Percentiles rank a stretch among this genome's conserved stretches.
phyloP scores from a whole-genome alignment of 805 yeast species.

The Grigorovia jiainica region DNA sequence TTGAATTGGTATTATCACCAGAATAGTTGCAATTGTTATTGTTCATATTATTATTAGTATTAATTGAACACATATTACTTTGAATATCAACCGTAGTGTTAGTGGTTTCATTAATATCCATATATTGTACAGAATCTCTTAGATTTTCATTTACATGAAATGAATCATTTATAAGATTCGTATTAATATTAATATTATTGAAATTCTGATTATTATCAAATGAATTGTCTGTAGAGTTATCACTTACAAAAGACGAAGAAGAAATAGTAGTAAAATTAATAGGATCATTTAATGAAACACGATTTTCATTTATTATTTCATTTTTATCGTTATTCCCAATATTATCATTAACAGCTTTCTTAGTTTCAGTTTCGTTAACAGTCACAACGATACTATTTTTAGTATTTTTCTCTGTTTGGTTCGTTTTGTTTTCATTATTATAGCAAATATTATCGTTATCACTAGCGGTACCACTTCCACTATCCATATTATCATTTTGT shows the following conservation, averaged over 20 bases:
- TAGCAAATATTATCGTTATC: too few species aligned
- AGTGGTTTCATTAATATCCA: neutral
- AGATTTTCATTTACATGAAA: conserved; percentile 1
- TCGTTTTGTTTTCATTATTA: neutral
- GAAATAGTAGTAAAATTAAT: conserved; percentile 3
- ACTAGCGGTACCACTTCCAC: too few species aligned
- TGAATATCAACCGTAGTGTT: too few species aligned
- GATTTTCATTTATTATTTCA: neutral
- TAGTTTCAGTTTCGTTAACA: neutral
- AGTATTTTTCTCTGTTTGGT: neutral
- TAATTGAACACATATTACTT: too few species aligned
- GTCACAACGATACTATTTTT: neutral
- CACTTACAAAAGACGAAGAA: conserved; percentile 6
- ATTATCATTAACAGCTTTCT: too few species aligned
- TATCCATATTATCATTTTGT: too few species aligned
- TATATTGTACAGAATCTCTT: neutral
- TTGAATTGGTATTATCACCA: conserved; percentile 21
- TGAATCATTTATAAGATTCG: neutral
- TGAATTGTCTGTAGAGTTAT: neutral
- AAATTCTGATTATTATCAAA: neutral
- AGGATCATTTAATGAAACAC: conserved; percentile 2
- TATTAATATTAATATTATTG: neutral
- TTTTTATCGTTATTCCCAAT: neutral
- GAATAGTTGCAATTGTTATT: conserved; percentile 6
- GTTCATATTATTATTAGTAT: too few species aligned